Evolutionary conservation across 352 stramenopile species (phyloP), one percentile per base, ranked within the genome.

Genomic region (Pythium vanterpoolii): DNA sequence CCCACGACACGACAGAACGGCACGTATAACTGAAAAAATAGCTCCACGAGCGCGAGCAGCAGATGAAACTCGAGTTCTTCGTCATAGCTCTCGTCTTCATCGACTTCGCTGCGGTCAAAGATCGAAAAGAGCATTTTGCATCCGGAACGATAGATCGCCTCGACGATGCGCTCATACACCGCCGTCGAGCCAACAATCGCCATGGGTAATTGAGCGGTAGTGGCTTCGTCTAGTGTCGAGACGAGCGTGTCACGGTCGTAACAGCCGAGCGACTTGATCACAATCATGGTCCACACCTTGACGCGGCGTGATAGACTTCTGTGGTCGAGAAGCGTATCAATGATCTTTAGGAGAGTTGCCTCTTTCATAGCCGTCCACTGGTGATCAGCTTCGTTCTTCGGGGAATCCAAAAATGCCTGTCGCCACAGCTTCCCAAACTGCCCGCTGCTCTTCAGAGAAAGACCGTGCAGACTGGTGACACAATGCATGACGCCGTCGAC

Each of bases 21-120:
- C n/a, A 56, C 61, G 38, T 85, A 88, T 13, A 87, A 71, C 54
- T 90, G 76, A 33, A 90, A 61, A 23, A 87, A 79, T 2, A 86
- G 58, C 50, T 87, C 78, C 3, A 73, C 71, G 11, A 88, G 44
- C 13, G 77, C 73, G 30, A 85, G 79, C 24, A 87, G 60, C 10
- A 87, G 56, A 19, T 87, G 74, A 36, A 86, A 86, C 64, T 88
- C 80, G 42, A 87, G 75, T 52, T 90, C 77, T 64, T 90, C 80
- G 28, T 90, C 80, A 57, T 86, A 88, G 34, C 72, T 79, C 34
- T 90, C 80, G 27, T 87, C 79, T 49, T 89, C 79, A 46, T 89
- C 79, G 5, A 86, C 74, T 33, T 87, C 75, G 0, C 71, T 86
- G 26, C 77, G 77, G 30, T 89, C 79, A 48, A 86, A 87, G 31